These are phyloP conservation scores for Taxillus chinensis DNA, from an alignment of 164 flowering plant genomes.

Conservation along the genomic window DNA sequence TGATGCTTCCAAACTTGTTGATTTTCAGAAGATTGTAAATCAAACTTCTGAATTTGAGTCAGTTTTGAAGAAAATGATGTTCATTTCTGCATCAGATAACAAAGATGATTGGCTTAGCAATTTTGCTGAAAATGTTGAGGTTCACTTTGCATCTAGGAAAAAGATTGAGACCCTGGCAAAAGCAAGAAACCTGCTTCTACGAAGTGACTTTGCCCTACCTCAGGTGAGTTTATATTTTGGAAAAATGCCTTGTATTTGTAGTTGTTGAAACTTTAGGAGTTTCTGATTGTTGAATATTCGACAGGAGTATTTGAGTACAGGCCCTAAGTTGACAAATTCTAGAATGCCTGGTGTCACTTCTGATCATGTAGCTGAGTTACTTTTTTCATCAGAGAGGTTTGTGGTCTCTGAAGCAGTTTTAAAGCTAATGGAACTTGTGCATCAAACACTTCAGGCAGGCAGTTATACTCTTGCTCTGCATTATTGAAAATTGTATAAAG, in stretches of 20 bases:
- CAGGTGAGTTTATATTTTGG: conserved; percentile 37
- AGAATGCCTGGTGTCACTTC: conserved; percentile 17
- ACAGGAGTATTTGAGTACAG: conserved; percentile 31
- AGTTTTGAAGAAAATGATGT: conserved; percentile 49
- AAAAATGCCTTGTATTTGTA: neutral
- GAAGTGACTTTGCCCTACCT: conserved; percentile 58
- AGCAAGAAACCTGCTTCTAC: conserved; percentile 66
- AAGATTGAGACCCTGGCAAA: conserved; percentile 71
- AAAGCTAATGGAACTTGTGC: conserved; percentile 72
- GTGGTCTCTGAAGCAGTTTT: conserved; percentile 71
- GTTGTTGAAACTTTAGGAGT: conserved; percentile 1
- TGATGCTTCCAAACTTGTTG: conserved; percentile 82
- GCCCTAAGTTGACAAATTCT: conserved; percentile 12
- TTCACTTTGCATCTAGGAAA: conserved; percentile 86
- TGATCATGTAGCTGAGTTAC: conserved; percentile 45
- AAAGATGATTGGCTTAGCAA: conserved; percentile 54
- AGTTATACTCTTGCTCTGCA: neutral
- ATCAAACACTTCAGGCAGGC: conserved; percentile 62
- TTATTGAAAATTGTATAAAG: neutral
- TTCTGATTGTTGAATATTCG: conserved; percentile 3
- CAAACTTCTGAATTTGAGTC: conserved; percentile 59
- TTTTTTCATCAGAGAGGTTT: conserved; percentile 61
- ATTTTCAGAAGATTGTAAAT: conserved; percentile 60
- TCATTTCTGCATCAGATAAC: conserved; percentile 60
- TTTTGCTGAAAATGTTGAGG: conserved; percentile 83